Evolutionary conservation across 2,329 filamentous ascomycete genomes (phyloP).

Genomic region (Ophiostoma ips): DNA sequence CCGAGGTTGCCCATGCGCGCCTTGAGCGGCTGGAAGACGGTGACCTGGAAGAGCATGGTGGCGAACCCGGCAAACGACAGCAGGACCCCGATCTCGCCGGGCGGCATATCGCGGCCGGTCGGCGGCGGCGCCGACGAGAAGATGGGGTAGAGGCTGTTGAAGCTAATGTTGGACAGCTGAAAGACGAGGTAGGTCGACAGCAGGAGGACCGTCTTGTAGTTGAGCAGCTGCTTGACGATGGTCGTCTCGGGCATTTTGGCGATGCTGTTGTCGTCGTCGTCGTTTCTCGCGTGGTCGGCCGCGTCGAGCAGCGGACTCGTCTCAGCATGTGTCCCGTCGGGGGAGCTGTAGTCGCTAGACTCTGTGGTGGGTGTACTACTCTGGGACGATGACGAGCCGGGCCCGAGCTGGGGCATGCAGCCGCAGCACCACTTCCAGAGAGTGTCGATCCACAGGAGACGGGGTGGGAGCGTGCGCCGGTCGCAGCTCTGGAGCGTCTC

Average conservation of each 20-base stretch:
- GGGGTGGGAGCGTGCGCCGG: constrained; percentile 10
- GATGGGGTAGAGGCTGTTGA: constrained; percentile 89
- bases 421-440: constrained; percentile 17
- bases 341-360: neutral
- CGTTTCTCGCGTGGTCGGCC: neutral
- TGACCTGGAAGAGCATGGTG: constrained; percentile 82
- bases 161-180: constrained; percentile 85
- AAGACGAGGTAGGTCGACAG: constrained; percentile 83
- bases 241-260: constrained; percentile 21
- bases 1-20: constrained; percentile 70
- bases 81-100: constrained; percentile 71
- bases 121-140: constrained; percentile 68
- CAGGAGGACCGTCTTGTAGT: constrained; percentile 67
- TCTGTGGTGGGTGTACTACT: neutral
- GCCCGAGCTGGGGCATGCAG: neutral
- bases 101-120: constrained; percentile 60
- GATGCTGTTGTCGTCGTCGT: constrained; percentile 23
- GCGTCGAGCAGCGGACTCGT: constrained; percentile 3
- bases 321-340: neutral
- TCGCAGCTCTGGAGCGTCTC: constrained; percentile 57
- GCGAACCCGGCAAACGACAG: constrained; percentile 71
- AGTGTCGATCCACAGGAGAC: constrained; percentile 20
- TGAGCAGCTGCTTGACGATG: constrained; percentile 47
- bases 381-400: neutral
- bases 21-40: constrained; percentile 67